Evolutionary conservation across 768 basidiomycete species (phyloP).

Genomic region (Agaricus subrufescens): DNA sequence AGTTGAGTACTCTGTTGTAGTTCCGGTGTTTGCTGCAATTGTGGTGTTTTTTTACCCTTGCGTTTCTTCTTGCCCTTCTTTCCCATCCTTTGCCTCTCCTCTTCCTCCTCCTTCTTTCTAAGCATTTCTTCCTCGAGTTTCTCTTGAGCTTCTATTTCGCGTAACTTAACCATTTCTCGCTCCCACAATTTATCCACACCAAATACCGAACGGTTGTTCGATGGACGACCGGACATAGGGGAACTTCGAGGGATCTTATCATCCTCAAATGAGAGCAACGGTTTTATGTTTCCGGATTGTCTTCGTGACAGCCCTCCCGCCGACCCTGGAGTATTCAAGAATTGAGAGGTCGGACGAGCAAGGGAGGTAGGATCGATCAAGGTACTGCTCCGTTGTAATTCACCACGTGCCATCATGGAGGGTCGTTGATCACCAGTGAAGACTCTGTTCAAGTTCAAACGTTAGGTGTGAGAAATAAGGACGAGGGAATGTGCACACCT

Average conservation of each 20-base stretch:
- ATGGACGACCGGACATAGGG: conserved; percentile 23
- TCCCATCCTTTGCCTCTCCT: conserved; percentile 37
- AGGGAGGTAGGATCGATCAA: conserved; percentile 70
- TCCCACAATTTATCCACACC: conserved; percentile 95
- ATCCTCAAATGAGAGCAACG: conserved; percentile 63
- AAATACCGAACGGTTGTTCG: conserved; percentile 72
- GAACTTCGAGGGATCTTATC: conserved; percentile 30
- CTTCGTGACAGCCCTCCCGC: conserved; percentile 36
- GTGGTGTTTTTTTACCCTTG: conserved; percentile 26
- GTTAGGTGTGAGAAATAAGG: neutral
- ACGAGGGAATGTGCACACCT: conserved; percentile 42
- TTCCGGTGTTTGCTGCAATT: neutral
- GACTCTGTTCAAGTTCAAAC: conserved; percentile 41
- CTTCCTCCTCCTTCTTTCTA: conserved; percentile 40
- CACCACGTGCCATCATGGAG: conserved; percentile 83
- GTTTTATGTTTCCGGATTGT: conserved; percentile 51
- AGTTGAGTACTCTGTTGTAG: conserved; percentile 4
- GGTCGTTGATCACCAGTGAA: conserved; percentile 88
- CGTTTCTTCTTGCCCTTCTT: conserved; percentile 48
- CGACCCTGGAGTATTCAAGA: conserved; percentile 35
- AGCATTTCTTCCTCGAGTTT: conserved; percentile 50
- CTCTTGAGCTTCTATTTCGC: conserved; percentile 71
- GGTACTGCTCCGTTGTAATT: conserved; percentile 53
- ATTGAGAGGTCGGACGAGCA: conserved; percentile 43
- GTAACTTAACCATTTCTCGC: conserved; percentile 76